A percentile compares a stretch with the other conserved stretches of the same genome.
Evolutionary conservation across 2,329 filamentous ascomycete genomes (phyloP).

Genomic region (Fusarium lyarnte): DNA sequence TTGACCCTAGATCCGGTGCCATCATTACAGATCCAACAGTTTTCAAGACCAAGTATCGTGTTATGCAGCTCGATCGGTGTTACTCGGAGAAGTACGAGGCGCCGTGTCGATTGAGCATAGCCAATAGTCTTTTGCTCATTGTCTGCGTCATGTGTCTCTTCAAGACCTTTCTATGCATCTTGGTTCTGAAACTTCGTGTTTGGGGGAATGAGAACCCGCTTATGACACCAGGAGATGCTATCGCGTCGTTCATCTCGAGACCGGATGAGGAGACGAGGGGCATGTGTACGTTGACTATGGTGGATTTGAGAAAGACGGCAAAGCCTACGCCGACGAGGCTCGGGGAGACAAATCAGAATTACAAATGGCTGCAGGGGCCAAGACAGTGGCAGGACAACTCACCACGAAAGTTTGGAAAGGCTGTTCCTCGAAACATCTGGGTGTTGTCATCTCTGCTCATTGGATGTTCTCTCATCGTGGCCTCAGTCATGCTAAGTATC

Average conservation of each 20-base stretch:
- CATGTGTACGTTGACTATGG: slow-evolving; percentile 19
- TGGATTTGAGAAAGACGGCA: not conserved
- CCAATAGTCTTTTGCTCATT: slow-evolving; percentile 24
- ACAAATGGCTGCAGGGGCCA: slow-evolving; percentile 6
- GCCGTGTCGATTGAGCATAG: slow-evolving; percentile 13
- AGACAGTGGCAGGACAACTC: slow-evolving; percentile 5
- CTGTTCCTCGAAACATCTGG: slow-evolving; percentile 23
- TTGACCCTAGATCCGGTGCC: not conserved
- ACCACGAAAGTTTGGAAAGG: slow-evolving; percentile 1
- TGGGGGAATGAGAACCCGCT: slow-evolving; percentile 24
- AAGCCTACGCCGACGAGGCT: not conserved
- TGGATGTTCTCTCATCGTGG: slow-evolving; percentile 9
- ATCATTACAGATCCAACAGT: not conserved
- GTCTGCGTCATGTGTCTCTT: slow-evolving; percentile 28
- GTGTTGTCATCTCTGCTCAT: slow-evolving; percentile 20
- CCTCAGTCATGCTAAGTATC: not conserved
- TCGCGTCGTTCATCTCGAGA: slow-evolving; percentile 24
- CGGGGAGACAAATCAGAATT: not conserved
- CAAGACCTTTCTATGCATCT: slow-evolving; percentile 12
- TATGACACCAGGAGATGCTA: slow-evolving; percentile 30
- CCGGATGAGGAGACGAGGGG: slow-evolving; percentile 24
- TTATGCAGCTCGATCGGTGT: slow-evolving; percentile 13
- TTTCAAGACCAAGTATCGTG: not conserved
- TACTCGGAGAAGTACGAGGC: slow-evolving; percentile 20
- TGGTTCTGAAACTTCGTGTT: slow-evolving; percentile 9